phyloP scores from a whole-genome alignment of 1,284 basidiomycete genomes.

The Naganishia sp. region DNA sequence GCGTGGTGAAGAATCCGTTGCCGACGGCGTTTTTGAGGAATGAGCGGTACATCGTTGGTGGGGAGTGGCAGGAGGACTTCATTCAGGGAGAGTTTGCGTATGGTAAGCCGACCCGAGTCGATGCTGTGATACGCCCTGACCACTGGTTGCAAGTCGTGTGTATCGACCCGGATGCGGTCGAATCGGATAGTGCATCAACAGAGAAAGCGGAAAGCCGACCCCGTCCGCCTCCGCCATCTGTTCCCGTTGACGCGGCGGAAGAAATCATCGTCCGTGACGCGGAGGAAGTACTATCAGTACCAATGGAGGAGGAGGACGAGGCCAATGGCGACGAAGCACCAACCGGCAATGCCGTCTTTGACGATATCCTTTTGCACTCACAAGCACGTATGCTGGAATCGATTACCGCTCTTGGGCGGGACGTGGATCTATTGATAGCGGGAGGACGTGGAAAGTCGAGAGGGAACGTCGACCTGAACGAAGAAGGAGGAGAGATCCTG shows the following conservation, averaged over 20 bases:
- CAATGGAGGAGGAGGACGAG: neutral
- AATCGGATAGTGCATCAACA: neutral
- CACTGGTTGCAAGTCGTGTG: slow-evolving; percentile 32
- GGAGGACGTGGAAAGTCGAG: slow-evolving; percentile 18
- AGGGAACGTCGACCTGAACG: slow-evolving; percentile 22
- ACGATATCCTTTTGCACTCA: slow-evolving; percentile 51
- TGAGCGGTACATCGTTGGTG: slow-evolving; percentile 40
- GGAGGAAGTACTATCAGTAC: neutral
- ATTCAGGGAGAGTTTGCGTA: slow-evolving; percentile 52
- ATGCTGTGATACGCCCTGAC: neutral
- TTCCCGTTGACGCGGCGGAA: neutral
- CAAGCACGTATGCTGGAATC: slow-evolving; percentile 51
- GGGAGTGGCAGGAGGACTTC: slow-evolving; percentile 49
- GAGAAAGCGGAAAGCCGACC: neutral
- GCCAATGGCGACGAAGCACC: slow-evolving; percentile 3
- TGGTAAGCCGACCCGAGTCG: slow-evolving; percentile 41
- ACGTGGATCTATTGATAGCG: slow-evolving; percentile 41
- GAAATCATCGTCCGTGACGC: slow-evolving; percentile 2
- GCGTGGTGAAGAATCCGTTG: slow-evolving; percentile 48
- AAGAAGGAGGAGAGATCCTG: slow-evolving; percentile 35
- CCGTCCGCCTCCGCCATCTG: neutral
- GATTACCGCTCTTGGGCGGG: slow-evolving; percentile 43
- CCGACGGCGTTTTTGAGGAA: slow-evolving; percentile 50
- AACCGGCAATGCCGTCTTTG: slow-evolving; percentile 41
- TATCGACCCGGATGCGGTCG: slow-evolving; percentile 34